Base-by-base conservation (phyloP, 2,329 filamentous ascomycete species). In the Exserohilum rostratum region DNA sequence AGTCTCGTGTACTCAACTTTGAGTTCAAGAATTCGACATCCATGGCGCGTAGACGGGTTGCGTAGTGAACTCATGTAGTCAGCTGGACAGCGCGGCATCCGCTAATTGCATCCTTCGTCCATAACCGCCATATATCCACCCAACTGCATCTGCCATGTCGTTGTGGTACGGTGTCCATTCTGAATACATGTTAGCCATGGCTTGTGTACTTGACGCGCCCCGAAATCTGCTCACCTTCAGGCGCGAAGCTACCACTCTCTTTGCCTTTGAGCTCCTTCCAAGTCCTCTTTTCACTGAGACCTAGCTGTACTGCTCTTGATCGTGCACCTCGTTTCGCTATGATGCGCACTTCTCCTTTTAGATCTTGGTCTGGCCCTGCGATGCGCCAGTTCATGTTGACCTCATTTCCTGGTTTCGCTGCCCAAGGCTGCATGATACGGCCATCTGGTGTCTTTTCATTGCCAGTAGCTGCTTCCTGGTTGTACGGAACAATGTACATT, bases 51-150 rank as follows among this genome's bases (percentile, higher is more conserved):
- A 44, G 17, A 51, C 27, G 5, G 50, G 50, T 22, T 46, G 42
- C 27, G 47, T 55, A 30, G 42, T 55, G 52, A 51, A 55, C 25
- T 35, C 40, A 42, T 51, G 52, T 51, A 60, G 54, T 64, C 57
- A 62, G 40, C 59, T 55, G 34, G 49, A 42, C 31, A 70, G 58
- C 7, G 70, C 71, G 10, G 61, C 50, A 27, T 67, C 62, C 12
- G 72, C 71, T 17, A 73, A 55, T 37, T 71, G 65, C 61, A 69
- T 68, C 20, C 72, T 58, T 42, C 68, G 57, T 3, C 67, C 65
- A 60, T 65, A 71, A 7, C 71, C 72, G 5, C 71, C 71, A 46
- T 74, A 74, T 11, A 74, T 60, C 72, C 72, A 74, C 2, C 67
- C 68, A 22, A 70, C 63, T 11, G 71, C 70, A 51, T 74, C 72